Evolutionary conservation across 2,329 filamentous ascomycete genomes (phyloP).

Genomic region (Ceratocystis alfenasii): DNA sequence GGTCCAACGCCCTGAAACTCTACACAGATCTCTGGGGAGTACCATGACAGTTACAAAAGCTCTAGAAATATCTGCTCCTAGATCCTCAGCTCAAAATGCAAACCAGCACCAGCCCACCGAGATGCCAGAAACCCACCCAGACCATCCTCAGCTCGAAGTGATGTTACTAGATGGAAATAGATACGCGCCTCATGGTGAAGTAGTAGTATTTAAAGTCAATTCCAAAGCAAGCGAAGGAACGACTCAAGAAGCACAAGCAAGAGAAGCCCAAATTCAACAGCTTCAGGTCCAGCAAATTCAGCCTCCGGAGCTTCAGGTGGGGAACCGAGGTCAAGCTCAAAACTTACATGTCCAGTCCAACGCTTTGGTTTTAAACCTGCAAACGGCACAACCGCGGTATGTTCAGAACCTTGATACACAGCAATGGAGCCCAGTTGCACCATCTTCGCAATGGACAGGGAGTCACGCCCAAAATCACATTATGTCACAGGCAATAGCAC

Average conservation of each 20-base stretch:
- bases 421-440: background rate
- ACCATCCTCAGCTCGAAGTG: too few relatives aligned
- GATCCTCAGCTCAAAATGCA: too few relatives aligned
- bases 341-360: slow-evolving; percentile 1
- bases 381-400: background rate
- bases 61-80: too few relatives aligned
- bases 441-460: background rate
- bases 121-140: too few relatives aligned
- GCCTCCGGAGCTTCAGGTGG: background rate
- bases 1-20: background rate
- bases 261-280: background rate
- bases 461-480: too few relatives aligned
- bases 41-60: background rate
- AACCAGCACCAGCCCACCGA: too few relatives aligned
- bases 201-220: too few relatives aligned
- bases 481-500: too few relatives aligned
- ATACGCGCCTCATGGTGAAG: too few relatives aligned
- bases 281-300: background rate
- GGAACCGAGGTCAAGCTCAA: background rate
- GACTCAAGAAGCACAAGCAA: background rate
- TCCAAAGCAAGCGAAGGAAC: too few relatives aligned
- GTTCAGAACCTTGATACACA: too few relatives aligned
- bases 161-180: too few relatives aligned
- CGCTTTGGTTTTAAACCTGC: slow-evolving; percentile 1
- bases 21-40: background rate